Evolutionary conservation across 140 eudicot genomes (phyloP), one percentile per base, ranked within the genome.

Genomic region (Cichorium intybus): DNA sequence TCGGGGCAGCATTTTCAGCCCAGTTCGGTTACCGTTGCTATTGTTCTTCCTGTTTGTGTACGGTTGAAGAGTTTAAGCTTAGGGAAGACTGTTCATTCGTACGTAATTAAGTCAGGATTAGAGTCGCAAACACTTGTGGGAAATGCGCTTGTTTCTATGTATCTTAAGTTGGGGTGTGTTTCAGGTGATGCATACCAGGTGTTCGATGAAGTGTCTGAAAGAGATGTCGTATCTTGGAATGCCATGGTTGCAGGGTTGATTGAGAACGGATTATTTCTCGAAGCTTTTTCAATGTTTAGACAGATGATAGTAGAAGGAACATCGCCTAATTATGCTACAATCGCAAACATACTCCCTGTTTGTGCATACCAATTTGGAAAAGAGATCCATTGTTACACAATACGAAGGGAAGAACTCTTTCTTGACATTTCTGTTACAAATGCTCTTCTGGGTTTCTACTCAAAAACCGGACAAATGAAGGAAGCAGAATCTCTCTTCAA

Each of bases 181-280:
- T 66, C 43, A 15, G 31, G 66, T 28, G 88, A 82, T 64, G 92
- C 98, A 10, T 66, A 24, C 49, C 31, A 68, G 37, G 68, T 82
- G 70, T 87, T 91, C 51, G 55, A 52, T 58, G 84, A 65, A 70
- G 75, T 91, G 52, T 16, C 57, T 64, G 89, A 85, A 21, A 88
- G 82, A 75, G 97, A 87, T 81, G 85, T 85, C 28, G 87, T 91
- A 27, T 80, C 96, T 3, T 91, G 93, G 90, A 91, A 91, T 63
- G 95, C 96, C 9, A 58, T 85, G 65, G 87, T 91, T 80, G 80
- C 96, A 31, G 97, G 97, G 50, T 77, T 80, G 60, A 51, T 74
- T 24, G 96, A 91, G 81, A 91, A 91, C 63, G 79, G 77, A 22
- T 73, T 87, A 31, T 56, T 68, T 27, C 58, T 61, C 12, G 79